Base-by-base conservation (phyloP, 768 basidiomycete species). In the Favolaschia claudopus region DNA sequence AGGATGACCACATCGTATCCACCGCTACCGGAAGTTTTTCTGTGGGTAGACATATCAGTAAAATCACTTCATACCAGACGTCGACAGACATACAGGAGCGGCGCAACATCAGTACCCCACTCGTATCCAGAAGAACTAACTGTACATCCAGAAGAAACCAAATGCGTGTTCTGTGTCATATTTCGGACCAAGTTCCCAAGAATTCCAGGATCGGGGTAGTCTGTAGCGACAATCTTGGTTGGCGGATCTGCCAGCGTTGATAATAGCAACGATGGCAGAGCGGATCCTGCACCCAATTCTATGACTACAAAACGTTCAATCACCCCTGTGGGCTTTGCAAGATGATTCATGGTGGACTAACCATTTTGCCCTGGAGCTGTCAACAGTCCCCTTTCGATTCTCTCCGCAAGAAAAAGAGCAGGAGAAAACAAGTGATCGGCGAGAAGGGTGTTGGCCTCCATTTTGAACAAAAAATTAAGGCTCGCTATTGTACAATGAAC, bases 371-470 rank as follows among this genome's bases (percentile, higher is more conserved):
- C 73, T 4, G 62, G 60, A 2, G 83, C 70, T 15, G 77, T 73
- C 8, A 92, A 68, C 6, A 84, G 66, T 0, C 80, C 79, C 52
- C 80, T 70, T 70, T 92, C 88, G 10, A 92, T 85, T 25, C 79
- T 74, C 67, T 91, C 88, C 3, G 87, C 86, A 17, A 92, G 77
- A 53, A 87, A 80, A 8, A 92, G 76, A 9, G 84, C 82, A 15
- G 88, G 89, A 34, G 87, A 91, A 69, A 91, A 91, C 4, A 91
- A 76, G 60, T 89, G 87, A 71, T 91, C 89, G 45, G 89, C 89
- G 20, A 91, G 76, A 10, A 90, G 77, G 14, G 87, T 89, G 59
- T 85, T 89, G 27, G 89, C 86, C 88, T 90, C 70, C 20, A 13
- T 37, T n/a, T n/a, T n/a, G n/a, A n/a, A 58, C 47, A 29, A 48